Evolutionary conservation across 371 early-diverging fungal species (phyloP).

Genomic region (Mucor indicus): DNA sequence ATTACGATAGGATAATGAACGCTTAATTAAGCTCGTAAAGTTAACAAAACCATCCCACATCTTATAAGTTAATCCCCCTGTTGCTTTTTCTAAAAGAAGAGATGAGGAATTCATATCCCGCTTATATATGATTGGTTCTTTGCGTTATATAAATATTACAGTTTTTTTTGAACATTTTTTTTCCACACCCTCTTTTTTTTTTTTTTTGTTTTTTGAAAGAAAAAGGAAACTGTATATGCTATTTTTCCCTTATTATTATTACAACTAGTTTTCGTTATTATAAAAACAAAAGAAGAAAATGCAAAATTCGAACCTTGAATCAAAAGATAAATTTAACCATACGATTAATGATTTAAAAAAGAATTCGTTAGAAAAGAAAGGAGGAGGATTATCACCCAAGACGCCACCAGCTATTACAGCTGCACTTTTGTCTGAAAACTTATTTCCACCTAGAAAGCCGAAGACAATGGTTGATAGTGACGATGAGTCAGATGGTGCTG

Average conservation of each 20-base stretch:
- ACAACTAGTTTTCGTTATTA: too few species aligned
- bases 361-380: not conserved
- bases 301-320: conserved; percentile 10
- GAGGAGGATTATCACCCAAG: conserved; percentile 16
- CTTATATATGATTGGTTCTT: too few species aligned
- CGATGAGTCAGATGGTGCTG: not conserved
- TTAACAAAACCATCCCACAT: conserved; percentile 48
- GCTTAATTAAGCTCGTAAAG: conserved; percentile 53
- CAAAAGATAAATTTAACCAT: not conserved
- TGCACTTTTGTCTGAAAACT: conserved; percentile 24
- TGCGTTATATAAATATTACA: too few species aligned
- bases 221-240: too few species aligned
- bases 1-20: conserved; percentile 53
- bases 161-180: too few species aligned
- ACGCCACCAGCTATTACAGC: conserved; percentile 30
- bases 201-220: too few species aligned
- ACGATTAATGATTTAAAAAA: too few species aligned
- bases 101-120: too few species aligned
- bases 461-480: not conserved
- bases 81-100: too few species aligned
- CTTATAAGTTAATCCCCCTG: conserved; percentile 1
- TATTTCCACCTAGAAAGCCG: conserved; percentile 28
- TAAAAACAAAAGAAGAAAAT: too few species aligned
- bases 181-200: too few species aligned
- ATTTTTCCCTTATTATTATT: too few species aligned